These are phyloP conservation scores for Bjerkandera adusta DNA, from an alignment of 1,284 basidiomycete genomes.

Conservation along the genomic window DNA sequence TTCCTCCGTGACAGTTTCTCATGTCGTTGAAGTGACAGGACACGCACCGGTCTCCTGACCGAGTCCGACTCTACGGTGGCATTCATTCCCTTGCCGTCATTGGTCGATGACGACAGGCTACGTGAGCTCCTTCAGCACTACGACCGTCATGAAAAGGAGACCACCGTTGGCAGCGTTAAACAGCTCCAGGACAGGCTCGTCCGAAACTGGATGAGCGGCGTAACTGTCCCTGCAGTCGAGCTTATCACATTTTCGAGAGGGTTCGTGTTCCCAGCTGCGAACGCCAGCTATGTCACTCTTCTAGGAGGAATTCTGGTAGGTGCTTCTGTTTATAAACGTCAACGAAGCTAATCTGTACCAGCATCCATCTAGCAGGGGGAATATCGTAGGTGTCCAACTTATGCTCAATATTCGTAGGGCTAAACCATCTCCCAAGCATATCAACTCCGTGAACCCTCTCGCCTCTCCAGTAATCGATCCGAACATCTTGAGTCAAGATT, in stretches of 20 bases:
- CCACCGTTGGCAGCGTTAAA: background rate
- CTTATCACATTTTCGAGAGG: conserved; percentile 7
- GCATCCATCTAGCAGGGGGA: conserved; percentile 12
- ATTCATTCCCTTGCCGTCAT: conserved; percentile 6
- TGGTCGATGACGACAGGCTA: background rate
- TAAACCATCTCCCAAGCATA: conserved; percentile 4
- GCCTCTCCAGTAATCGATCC: conserved; percentile 7
- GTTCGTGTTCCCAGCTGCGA: background rate
- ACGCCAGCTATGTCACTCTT: conserved; percentile 9
- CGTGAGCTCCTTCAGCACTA: background rate
- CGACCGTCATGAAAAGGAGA: background rate
- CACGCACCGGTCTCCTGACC: conserved; percentile 8
- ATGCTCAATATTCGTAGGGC: background rate
- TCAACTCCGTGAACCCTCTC: conserved; percentile 5
- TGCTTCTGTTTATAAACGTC: background rate
- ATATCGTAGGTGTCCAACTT: conserved; percentile 4
- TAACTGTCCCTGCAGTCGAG: conserved; percentile 8
- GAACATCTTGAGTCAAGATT: conserved; percentile 6
- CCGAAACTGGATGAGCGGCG: conserved; percentile 9
- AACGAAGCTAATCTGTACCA: background rate
- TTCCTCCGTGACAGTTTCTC: background rate
- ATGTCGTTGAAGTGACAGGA: background rate
- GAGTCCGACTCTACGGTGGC: conserved; percentile 8
- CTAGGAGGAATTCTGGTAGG: conserved; percentile 6
- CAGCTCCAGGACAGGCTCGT: conserved; percentile 7